Evolutionary conservation across 768 basidiomycete genomes (phyloP), one percentile per base, ranked within the genome.

Genomic region (Amanita brunnescens): DNA sequence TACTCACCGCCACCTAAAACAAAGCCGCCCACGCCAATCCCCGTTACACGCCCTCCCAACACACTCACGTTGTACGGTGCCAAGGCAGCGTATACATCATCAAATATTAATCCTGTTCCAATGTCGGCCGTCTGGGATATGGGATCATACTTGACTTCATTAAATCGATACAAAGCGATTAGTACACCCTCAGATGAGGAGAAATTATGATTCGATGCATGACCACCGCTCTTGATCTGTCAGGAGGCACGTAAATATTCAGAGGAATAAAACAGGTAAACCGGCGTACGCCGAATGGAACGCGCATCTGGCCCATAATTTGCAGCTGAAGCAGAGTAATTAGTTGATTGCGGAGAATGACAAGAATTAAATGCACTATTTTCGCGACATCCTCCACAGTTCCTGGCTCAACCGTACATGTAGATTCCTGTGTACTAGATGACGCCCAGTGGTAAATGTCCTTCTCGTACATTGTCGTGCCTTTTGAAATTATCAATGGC

Each of bases 221-320:
- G 77, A 1, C 78, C 76, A 6, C 73, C 78, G 26, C 75, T 70
- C 58, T 75, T 78, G 54, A 79, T 69, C 78, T 77, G 29, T 23
- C 18, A 23, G 1, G 21, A 24, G 7, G n/a, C 14, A 38, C 13
- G n/a, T 26, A 2, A 13, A 26, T 32, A n/a, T 6, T 6, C 20
- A 2, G 8, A 2, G 5, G 7, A 29, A n/a, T 13, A 18, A 9
- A 9, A 39, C 3, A 29, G 18, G 21, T 14, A 26, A 23, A 43
- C n/a, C 5, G 6, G 13, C 33, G 7, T 6, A 51, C 50, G 16
- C 30, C 50, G 42, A 51, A 51, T n/a, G 40, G 41, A 14, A 23
- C 35, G 14, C 41, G 37, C 6, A 2, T 35, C 34, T 44, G 18
- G 3, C 42, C 33, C 9, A 51, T 5, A 10, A 51, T 37, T 34